These are phyloP conservation scores for Fusarium domesticum DNA, from an alignment of 2,329 filamentous ascomycete genomes.

Conservation along the genomic window DNA sequence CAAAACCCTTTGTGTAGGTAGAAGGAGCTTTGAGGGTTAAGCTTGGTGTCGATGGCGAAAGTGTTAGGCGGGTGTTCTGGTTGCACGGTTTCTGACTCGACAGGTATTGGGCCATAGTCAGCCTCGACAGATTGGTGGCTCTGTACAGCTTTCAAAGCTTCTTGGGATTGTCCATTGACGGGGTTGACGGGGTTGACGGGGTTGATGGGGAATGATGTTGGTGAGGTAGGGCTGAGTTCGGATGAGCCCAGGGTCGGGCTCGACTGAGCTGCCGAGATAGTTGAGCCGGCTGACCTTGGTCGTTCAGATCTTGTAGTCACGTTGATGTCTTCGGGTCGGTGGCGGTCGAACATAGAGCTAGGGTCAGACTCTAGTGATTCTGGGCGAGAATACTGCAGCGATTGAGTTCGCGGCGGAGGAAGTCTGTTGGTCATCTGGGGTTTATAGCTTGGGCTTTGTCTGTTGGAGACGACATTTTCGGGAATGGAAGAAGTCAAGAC, in stretches of 20 bases:
- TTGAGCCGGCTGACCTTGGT: slow-evolving; percentile 18
- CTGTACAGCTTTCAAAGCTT: slow-evolving; percentile 7
- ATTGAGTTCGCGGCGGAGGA: slow-evolving; percentile 16
- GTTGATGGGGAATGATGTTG: slow-evolving; percentile 12
- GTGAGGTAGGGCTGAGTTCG: slow-evolving; percentile 19
- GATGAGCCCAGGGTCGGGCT: slow-evolving; percentile 27
- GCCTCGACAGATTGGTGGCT: slow-evolving; percentile 12
- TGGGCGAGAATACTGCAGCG: slow-evolving; percentile 22
- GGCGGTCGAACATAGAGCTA: slow-evolving; percentile 26
- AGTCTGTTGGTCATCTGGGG: slow-evolving; percentile 18
- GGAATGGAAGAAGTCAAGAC: slow-evolving; percentile 28
- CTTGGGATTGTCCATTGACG: slow-evolving; percentile 16
- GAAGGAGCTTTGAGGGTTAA: slow-evolving; percentile 48
- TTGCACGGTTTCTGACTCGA: slow-evolving; percentile 16
- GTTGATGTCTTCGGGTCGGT: slow-evolving; percentile 17
- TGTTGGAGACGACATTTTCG: slow-evolving; percentile 25
- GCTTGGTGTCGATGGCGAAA: slow-evolving; percentile 38
- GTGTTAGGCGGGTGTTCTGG: slow-evolving; percentile 20
- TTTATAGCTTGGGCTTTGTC: slow-evolving; percentile 13
- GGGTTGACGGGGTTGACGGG: slow-evolving; percentile 13
- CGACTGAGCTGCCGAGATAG: slow-evolving; percentile 19
- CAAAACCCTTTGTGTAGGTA: slow-evolving; percentile 54
- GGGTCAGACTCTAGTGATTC: slow-evolving; percentile 26
- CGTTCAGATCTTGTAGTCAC: slow-evolving; percentile 22
- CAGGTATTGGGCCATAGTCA: slow-evolving; percentile 28